Evolutionary conservation across 2,329 filamentous ascomycete genomes (phyloP), one percentile per base, ranked within the genome.

Genomic region (Fusarium sp.): DNA sequence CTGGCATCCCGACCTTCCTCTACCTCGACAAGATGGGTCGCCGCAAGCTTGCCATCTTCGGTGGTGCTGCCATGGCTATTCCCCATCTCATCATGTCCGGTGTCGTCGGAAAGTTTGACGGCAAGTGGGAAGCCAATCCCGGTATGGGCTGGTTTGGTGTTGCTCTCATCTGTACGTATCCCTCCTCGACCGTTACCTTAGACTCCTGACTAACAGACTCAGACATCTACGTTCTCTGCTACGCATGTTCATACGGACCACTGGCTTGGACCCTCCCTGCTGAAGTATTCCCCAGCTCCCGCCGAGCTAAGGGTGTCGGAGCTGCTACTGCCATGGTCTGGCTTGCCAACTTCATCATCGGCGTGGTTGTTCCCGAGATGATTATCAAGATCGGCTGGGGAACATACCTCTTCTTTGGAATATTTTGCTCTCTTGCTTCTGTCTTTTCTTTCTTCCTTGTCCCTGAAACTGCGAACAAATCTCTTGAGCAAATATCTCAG

Each of bases 321-420:
- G 70, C 78, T 9, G 73, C 78, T 2, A 80, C 79, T 1, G 76
- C 77, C 0, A 78, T 77, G 55, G 79, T 78, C 29, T 83, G 81
- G 82, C 55, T 83, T 7, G 73, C 71, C 4, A 80, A 79, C 65
- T 80, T 79, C 59, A 85, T 77, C 36, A 72, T 78, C 55, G 86
- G 87, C 15, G 82, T 88, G 18, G 84, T 87, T 18, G 88, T 86
- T 0, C 88, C 87, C 0, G 85, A 86, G 7, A 82, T 90, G 44
- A 81, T 89, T 5, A 79, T 87, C 56, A 84, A 85, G 49, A 87
- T 85, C 4, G 80, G 80, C 4, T 85, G 79, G 68, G 83, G 83
- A 3, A 83, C 83, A 0, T 88, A 88, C 65, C 80, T 87, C 12
- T 89, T 89, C 80, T 89, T 88, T 56, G 86, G 84, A 0, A 75